Base-by-base conservation (phyloP, 805 yeast genomes). In the Candida pini region DNA sequence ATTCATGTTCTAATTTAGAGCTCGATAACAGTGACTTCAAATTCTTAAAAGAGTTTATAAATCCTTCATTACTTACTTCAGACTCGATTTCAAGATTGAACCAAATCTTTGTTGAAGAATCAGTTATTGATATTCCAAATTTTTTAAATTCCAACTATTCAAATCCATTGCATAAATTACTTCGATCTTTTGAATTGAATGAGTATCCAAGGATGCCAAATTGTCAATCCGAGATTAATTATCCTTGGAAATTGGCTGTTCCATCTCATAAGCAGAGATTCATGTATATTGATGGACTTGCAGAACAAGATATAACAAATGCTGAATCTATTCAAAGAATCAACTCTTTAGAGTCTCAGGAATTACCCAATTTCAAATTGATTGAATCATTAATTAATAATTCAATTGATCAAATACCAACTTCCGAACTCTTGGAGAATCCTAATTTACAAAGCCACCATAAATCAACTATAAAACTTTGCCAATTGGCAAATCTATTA, bases 191-290 rank as follows among this genome's bases (percentile, higher is more conserved):
- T 5, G 96, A 85, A 51, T 64, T 87, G 13, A 75, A 81, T 30
- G 68, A 66, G 33, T 48, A 34, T 30, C 64, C 64, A 10, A 59
- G 64, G 20, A 73, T 77, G 52, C 95, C 96, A 4, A 60, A 61
- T 23, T 58, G 51, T 1, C 68, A 80, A 10, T 48, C 56, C 2
- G 83, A 83, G 18, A 73, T 84, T 1, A 34, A 53, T 8, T 64
- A 57, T 31, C 96, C 96, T 6, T 92, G 98, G 98, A 79, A 81
- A 42, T 68, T 88, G 26, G 92, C 97, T 1, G 73, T 82, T 31
- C 97, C 98, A 7, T 92, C 97, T 7, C 97, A 90, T 53, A 87
- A 92, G 55, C 89, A 88, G 63, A 66, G 96, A 42, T 92, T 70
- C 53, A 57, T 87, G 66, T 90, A 87, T 54, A 68, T 89, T 21